Percentiles rank a stretch among this genome's conserved stretches.
These are phyloP conservation scores for Entelexis sorbosivorans DNA, from an alignment of 1,139 yeast genomes.

Conservation along the genomic window DNA sequence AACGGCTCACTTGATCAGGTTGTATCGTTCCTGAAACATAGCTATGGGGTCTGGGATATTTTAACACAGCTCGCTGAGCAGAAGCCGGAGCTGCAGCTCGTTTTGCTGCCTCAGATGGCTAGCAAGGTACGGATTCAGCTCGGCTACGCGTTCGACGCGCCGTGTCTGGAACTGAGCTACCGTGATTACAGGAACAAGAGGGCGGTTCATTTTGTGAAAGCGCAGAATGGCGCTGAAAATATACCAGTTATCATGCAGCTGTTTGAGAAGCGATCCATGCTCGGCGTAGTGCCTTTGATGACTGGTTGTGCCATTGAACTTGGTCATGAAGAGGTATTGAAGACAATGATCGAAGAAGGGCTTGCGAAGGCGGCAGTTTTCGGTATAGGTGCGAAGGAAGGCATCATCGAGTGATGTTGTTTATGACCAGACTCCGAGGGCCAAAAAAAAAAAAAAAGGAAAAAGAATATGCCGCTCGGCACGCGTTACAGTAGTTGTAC, in stretches of 20 bases:
- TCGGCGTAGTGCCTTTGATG: constrained; percentile 17
- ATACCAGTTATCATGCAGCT: not conserved
- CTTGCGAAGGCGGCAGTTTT: not conserved
- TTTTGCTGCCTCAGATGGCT: constrained; percentile 22
- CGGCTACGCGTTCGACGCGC: constrained; percentile 5
- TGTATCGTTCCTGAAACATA: constrained; percentile 17
- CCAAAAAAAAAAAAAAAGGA: too few species aligned
- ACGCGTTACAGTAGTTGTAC: not conserved
- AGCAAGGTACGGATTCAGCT: constrained; percentile 17
- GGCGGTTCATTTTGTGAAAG: constrained; percentile 12
- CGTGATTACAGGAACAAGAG: constrained; percentile 4
- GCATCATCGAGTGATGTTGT: not conserved
- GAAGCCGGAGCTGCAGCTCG: constrained; percentile 1
- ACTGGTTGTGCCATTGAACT: constrained; percentile 20
- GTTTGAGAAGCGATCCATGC: not conserved
- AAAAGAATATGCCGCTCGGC: too few species aligned
- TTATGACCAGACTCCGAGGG: too few species aligned
- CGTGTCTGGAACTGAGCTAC: constrained; percentile 13
- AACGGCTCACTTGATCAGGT: constrained; percentile 17
- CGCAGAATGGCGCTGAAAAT: constrained; percentile 15
- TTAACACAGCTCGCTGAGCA: constrained; percentile 2
- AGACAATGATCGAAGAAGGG: constrained; percentile 3
- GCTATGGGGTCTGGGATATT: constrained; percentile 20
- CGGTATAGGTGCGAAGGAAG: not conserved
- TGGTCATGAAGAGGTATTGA: constrained; percentile 4